Evolutionary conservation across 768 basidiomycete genomes (phyloP).

Genomic region (Rhizopogon vesiculosus): DNA sequence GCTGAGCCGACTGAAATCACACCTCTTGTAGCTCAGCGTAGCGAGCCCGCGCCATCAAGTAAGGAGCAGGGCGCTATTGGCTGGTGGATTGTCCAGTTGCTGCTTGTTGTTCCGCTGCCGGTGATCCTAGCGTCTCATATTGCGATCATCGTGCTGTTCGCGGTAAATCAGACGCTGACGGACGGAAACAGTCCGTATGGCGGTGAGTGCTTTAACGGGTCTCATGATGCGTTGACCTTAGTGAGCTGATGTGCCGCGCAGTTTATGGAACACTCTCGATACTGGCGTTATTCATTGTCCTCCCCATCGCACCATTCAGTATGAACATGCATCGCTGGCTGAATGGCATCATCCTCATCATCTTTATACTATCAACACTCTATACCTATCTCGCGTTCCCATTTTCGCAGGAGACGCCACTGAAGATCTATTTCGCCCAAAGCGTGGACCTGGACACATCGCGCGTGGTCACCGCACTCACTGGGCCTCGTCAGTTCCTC

Average conservation of each 20-base stretch:
- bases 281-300: conserved; percentile 43
- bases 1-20: conserved; percentile 51
- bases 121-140: conserved; percentile 51
- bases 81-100: conserved; percentile 59
- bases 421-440: conserved; percentile 74
- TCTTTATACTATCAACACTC: conserved; percentile 40
- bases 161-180: conserved; percentile 51
- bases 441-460: conserved; percentile 38
- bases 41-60: neutral
- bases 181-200: conserved; percentile 52
- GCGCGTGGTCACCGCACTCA: conserved; percentile 38
- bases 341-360: conserved; percentile 28
- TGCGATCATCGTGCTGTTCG: conserved; percentile 38
- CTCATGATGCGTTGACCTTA: neutral
- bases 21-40: conserved; percentile 40
- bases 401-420: conserved; percentile 54
- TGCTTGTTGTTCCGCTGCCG: conserved; percentile 50
- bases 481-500: conserved; percentile 40
- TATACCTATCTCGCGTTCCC: conserved; percentile 51
- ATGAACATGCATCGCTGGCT: conserved; percentile 43
- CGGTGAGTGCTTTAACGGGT: conserved; percentile 33
- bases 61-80: conserved; percentile 22
- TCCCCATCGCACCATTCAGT: conserved; percentile 64
- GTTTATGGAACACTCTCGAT: conserved; percentile 47
- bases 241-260: conserved; percentile 18